phyloP scores from a whole-genome alignment of 78 protist species.

The Dictyostelium firmibasis region DNA sequence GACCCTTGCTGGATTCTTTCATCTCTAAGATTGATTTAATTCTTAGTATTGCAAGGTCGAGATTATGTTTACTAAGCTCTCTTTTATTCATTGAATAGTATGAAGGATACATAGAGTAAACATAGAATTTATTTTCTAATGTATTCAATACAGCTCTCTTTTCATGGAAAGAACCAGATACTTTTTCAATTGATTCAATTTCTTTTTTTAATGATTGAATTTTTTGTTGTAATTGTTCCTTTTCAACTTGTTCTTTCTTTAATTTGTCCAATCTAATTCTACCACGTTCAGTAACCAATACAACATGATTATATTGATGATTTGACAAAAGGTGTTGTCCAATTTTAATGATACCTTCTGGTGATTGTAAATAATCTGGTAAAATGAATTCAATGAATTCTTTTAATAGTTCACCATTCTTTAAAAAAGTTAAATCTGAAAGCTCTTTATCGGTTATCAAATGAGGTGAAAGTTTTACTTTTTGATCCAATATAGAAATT shows the following conservation, averaged over 20 bases:
- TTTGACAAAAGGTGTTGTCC: slow-evolving; percentile 7
- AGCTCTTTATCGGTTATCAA: not conserved
- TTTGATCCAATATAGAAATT: not conserved
- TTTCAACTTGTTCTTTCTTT: slow-evolving; percentile 18
- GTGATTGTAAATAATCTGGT: slow-evolving; percentile 37
- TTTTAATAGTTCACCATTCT: slow-evolving; percentile 27
- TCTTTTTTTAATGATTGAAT: not conserved
- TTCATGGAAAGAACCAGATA: not conserved
- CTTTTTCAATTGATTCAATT: slow-evolving; percentile 30
- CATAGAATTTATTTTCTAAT: not conserved
- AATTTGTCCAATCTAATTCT: slow-evolving; percentile 16
- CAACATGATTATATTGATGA: slow-evolving; percentile 55
- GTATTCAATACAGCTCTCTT: not conserved
- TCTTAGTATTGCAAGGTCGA: slow-evolving; percentile 2
- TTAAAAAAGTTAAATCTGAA: not conserved
- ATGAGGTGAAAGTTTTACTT: not conserved
- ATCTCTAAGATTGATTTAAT: slow-evolving; percentile 42
- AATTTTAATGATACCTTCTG: slow-evolving; percentile 34
- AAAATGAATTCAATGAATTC: slow-evolving; percentile 45
- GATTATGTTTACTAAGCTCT: not conserved
- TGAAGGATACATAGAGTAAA: not conserved
- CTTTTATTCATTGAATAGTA: not conserved
- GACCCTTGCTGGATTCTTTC: slow-evolving; percentile 28
- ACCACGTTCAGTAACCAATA: slow-evolving; percentile 47
- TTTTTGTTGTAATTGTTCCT: not conserved